Conservation (phyloP, 1,139 yeast species). For the Debaryomycetaceae sp. region DNA sequence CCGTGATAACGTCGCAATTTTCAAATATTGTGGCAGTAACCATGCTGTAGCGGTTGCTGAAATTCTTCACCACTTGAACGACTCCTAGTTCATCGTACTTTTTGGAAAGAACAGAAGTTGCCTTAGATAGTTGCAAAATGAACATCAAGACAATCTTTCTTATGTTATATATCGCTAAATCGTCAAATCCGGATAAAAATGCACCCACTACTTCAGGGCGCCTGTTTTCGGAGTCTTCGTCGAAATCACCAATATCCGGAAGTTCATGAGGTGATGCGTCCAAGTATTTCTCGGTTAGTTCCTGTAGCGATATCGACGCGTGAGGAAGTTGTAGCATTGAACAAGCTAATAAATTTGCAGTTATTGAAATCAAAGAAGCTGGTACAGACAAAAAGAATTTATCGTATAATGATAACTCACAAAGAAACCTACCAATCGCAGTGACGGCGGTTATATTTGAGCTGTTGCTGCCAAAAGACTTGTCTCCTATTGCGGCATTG, state of each 20-base stretch:
- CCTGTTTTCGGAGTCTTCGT: conserved; percentile 30
- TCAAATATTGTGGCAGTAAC: conserved; percentile 25
- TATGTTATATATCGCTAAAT: conserved; percentile 36
- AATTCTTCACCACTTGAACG: conserved; percentile 35
- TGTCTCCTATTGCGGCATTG: conserved; percentile 11
- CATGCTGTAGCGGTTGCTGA: conserved; percentile 23
- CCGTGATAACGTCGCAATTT: conserved; percentile 16
- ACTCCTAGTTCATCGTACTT: conserved; percentile 49
- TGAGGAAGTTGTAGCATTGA: conserved; percentile 52
- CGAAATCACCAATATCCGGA: conserved; percentile 6
- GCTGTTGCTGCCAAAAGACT: conserved; percentile 10
- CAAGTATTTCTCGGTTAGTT: conserved; percentile 17
- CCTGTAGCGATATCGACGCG: conserved; percentile 28
- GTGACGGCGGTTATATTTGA: conserved; percentile 47
- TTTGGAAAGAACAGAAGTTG: conserved; percentile 53
- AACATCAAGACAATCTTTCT: conserved; percentile 46
- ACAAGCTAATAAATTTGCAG: conserved; percentile 72
- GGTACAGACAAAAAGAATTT: conserved; percentile 60
- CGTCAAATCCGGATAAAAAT: conserved; percentile 51
- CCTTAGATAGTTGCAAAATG: conserved; percentile 41
- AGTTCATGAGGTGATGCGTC: conserved; percentile 4
- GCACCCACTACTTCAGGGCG: conserved; percentile 46
- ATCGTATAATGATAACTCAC: conserved; percentile 75
- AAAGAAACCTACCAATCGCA: conserved; percentile 62
- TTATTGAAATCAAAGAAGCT: conserved; percentile 60